phyloP scores from a whole-genome alignment of 768 basidiomycete genomes.

The Omphalotus guepiniiformis region DNA sequence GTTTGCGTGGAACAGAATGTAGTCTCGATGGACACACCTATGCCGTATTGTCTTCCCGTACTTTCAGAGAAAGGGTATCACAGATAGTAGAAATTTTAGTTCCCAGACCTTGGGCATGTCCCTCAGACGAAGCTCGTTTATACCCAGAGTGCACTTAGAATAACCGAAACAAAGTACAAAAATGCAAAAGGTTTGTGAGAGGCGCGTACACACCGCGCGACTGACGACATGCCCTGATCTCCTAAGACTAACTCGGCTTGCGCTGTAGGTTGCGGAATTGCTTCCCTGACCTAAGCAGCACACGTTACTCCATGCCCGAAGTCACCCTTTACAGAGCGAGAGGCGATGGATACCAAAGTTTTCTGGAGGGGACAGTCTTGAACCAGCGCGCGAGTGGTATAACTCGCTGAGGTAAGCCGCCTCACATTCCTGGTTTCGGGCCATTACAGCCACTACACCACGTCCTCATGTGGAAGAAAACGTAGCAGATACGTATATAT shows the following conservation, averaged over 20 bases:
- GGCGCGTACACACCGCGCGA: conserved; percentile 75
- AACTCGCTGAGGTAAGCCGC: conserved; percentile 58
- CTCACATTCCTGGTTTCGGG: conserved; percentile 78
- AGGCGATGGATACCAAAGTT: conserved; percentile 80
- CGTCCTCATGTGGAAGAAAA: no score
- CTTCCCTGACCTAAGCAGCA: conserved; percentile 87
- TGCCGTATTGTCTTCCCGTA: no score
- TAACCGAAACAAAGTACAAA: no score
- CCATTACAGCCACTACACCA: conserved; percentile 69
- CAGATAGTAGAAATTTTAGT: no score
- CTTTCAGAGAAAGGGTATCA: no score
- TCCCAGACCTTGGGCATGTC: no score
- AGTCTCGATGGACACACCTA: no score
- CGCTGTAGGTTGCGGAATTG: conserved; percentile 87
- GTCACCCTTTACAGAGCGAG: conserved; percentile 59
- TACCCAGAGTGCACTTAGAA: no score
- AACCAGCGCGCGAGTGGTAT: conserved; percentile 80
- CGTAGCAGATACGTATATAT: no score
- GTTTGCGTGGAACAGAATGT: no score
- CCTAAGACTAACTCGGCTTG: conserved; percentile 90
- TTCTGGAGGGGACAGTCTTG: conserved; percentile 93
- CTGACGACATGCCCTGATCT: conserved; percentile 84
- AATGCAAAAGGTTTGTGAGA: conserved; percentile 68
- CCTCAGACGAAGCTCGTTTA: no score
- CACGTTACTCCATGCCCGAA: conserved; percentile 75